Conservation (phyloP, 2,329 filamentous ascomycete genomes). For the Arthrinium phaeospermum region DNA sequence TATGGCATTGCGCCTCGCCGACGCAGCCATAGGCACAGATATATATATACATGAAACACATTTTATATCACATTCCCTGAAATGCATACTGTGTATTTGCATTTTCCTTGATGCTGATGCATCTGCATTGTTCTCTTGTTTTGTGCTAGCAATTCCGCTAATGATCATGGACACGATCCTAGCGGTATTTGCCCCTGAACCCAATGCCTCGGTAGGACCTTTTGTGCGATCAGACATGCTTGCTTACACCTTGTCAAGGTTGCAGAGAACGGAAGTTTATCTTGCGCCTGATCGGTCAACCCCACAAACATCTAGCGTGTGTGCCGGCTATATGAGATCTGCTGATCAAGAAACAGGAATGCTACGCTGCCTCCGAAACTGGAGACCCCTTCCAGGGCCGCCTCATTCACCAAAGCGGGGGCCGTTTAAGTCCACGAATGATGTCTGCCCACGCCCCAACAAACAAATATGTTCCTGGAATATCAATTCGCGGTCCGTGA, state of each 20-base stretch:
- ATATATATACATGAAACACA: not conserved
- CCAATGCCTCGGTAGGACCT: not conserved
- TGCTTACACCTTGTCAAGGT: not conserved
- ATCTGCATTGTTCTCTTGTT: not conserved
- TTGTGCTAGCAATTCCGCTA: not conserved
- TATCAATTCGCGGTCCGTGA: not conserved
- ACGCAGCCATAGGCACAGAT: not conserved
- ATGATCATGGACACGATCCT: not conserved
- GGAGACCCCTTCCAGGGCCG: not conserved
- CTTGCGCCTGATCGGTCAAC: not conserved
- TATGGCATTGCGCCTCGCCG: conserved; percentile 7
- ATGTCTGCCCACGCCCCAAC: not conserved
- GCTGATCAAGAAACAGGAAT: not conserved
- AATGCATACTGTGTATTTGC: not conserved
- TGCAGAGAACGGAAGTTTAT: not conserved
- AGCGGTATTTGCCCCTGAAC: not conserved
- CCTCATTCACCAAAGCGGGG: conserved; percentile 9
- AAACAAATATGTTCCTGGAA: not conserved
- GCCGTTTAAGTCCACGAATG: conserved; percentile 6
- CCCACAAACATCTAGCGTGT: conserved; percentile 11
- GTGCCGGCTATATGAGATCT: conserved; percentile 16
- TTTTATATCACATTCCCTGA: not conserved
- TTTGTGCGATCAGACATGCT: not conserved
- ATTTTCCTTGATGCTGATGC: not conserved
- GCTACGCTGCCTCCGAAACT: conserved; percentile 15